Base-by-base conservation (phyloP, 208 protist species). In the Herpetomonas samuelpessoai region DNA sequence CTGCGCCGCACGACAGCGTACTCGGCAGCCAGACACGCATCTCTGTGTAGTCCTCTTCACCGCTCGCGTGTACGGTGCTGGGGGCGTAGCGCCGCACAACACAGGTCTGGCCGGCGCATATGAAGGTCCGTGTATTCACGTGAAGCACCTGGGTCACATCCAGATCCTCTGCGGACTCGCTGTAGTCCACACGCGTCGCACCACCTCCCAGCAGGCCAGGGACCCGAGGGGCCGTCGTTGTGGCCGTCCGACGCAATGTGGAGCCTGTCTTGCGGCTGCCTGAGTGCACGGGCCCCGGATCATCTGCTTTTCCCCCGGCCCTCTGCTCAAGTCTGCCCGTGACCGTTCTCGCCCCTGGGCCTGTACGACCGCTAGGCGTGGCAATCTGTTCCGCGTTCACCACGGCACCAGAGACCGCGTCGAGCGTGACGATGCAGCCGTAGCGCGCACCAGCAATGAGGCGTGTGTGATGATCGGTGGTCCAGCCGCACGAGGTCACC, bases 371-470 rank as follows among this genome's bases (percentile, higher is more conserved):
- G 51, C 28, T 7, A 31, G 22, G 25, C 60, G 44, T 6, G 50
- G 51, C 30, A 79, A 90, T 47, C 35, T 76, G 52, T 48, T 90
- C 84, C 16, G 53, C 49, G 48, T 74, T 71, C n/a, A 86, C 70
- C 22, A 90, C 71, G 12, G 66, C 30, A n/a, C 61, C 68, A 0
- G 69, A 76, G 2, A 52, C 57, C 2, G 81, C 65, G 59, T 94
- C 88, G 28, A 89, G 76, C 10, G 88, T 94, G 24, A 80, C 50
- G 21, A 86, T 51, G 19, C 77, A 72, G 59, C 81, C 74, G 47
- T 79, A 77, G 26, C 81, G 80, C 12, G 75, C 76, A 39, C 88
- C 88, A 3, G 74, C 80, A 22, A 88, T 63, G 47, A 94, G 57
- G 1, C 88, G 77, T 28, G 76, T 74, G 25, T 72, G 74, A 24